A percentile compares a stretch with the other conserved stretches of the same genome.
phyloP scores from a whole-genome alignment of 306 rosid species.

The Nissolia schottii region DNA sequence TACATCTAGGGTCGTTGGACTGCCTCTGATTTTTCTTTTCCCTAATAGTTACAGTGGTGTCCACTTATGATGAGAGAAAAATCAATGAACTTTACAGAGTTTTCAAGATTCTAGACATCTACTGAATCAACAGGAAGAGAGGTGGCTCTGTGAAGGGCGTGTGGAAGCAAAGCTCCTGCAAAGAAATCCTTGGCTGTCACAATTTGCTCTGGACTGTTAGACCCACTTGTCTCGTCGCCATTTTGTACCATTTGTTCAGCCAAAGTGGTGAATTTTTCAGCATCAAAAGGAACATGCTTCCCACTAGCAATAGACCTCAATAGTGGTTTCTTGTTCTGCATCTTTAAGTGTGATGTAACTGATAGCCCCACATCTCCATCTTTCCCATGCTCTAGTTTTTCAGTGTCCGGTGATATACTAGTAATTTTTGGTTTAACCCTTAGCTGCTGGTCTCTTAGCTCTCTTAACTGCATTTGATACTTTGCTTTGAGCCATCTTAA shows the following conservation, averaged over 20 bases:
- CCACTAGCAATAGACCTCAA: constrained; percentile 21
- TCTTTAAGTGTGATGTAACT: constrained; percentile 25
- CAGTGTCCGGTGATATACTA: constrained; percentile 33
- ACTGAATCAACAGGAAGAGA: constrained; percentile 97
- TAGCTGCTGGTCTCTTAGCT: constrained; percentile 69
- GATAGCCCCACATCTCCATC: constrained; percentile 24
- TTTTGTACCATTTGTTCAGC: constrained; percentile 33
- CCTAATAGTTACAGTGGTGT: background rate
- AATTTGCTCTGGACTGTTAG: constrained; percentile 44
- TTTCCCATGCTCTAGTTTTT: constrained; percentile 32
- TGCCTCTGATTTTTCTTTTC: background rate
- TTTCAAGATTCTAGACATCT: constrained; percentile 48
- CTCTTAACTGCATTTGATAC: constrained; percentile 89
- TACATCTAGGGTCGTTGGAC: background rate
- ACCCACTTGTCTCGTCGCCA: constrained; percentile 18
- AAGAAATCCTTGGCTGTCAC: constrained; percentile 63
- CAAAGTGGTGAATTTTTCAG: constrained; percentile 21
- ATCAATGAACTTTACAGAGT: background rate
- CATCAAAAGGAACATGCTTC: constrained; percentile 31
- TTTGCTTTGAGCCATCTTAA: constrained; percentile 97
- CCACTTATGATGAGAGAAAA: constrained; percentile 22
- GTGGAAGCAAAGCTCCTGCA: constrained; percentile 54
- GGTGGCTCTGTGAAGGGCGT: constrained; percentile 78
- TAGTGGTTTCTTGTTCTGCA: constrained; percentile 24
- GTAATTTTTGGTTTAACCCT: constrained; percentile 37